Evolutionary conservation across 2,329 filamentous ascomycete genomes (phyloP).

Genomic region (Venturia effusa): DNA sequence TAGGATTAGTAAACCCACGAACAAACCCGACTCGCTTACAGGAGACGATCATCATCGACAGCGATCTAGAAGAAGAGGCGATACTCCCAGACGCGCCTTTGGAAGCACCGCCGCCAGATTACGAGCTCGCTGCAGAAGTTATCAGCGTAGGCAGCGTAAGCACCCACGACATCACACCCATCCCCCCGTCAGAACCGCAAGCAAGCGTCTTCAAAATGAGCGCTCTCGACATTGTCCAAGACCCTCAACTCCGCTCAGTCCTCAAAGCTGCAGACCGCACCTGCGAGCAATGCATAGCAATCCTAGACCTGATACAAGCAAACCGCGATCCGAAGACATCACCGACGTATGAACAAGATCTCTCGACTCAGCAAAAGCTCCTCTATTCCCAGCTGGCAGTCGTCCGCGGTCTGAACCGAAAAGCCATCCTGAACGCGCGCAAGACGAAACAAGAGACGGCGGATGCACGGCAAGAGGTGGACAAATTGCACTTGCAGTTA

Average conservation of each 20-base stretch:
- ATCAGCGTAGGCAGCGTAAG: background rate
- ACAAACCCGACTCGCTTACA: background rate
- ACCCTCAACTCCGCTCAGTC: slow-evolving; percentile 9
- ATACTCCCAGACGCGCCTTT: background rate
- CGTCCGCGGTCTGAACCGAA: slow-evolving; percentile 71
- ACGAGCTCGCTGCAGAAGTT: background rate
- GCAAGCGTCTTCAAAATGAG: slow-evolving; percentile 9
- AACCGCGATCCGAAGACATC: background rate
- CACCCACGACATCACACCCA: background rate
- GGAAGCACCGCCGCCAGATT: background rate
- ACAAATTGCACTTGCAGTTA: slow-evolving; percentile 79
- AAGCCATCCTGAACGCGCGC: slow-evolving; percentile 68
- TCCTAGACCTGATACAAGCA: slow-evolving; percentile 9
- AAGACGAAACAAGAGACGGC: slow-evolving; percentile 79
- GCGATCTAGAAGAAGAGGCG: background rate
- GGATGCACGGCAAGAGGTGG: slow-evolving; percentile 81
- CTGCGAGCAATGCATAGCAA: slow-evolving; percentile 11
- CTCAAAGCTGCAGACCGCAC: slow-evolving; percentile 7
- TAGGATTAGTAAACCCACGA: background rate
- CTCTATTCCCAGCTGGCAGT: slow-evolving; percentile 45
- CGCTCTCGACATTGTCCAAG: slow-evolving; percentile 10
- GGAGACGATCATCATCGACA: background rate
- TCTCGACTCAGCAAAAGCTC: slow-evolving; percentile 3
- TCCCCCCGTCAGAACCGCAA: background rate
- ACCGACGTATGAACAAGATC: background rate